Base-by-base conservation (phyloP, 768 basidiomycete species). In the Tricholoma hemisulphureum region DNA sequence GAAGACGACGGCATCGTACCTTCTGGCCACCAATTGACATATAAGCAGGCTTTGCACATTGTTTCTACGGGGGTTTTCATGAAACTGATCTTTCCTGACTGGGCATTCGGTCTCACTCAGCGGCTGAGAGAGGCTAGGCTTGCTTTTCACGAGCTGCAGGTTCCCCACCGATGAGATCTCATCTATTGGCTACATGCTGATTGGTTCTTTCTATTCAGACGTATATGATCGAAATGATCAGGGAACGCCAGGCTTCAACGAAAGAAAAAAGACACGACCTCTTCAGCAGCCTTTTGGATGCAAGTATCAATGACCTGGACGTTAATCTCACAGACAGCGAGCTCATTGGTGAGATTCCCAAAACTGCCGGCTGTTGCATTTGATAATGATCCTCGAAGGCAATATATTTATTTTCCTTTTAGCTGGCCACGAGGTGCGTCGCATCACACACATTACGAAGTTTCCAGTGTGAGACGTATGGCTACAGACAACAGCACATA, bases 371-470 rank as follows among this genome's bases (percentile, higher is more conserved):
- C 39, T 28, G 32, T 58, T 23, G 31, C 11, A 55, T 26, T 28
- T 37, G 13, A 37, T 26, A 5, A 37, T 34, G 24, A n/a, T 10
- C 29, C 43, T 13, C 5, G 48, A 46, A 75, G 78, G 75, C 20
- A 81, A 81, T 63, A 73, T 79, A n/a, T 81, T 76, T 53, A 75
- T 80, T 18, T 81, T 79, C 58, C 63, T 86, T n/a, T 65, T 88
- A 20, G 86, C 86, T 21, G 85, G 85, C 8, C 83, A 85, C 57
- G 85, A 85, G 72, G 82, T 82, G 56, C 14, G 64, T 58, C 11
- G n/a, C 20, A 8, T 5, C 43, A 16, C 20, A 21, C 52, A 3
- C 26, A 24, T 18, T 13, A 29, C 8, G 23, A n/a, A 16, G 16
- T 23, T n/a, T 16, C 26, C 2, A n/a, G 18, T 31, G 4, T 34